Evolutionary conservation across 169 alveolate species (phyloP), one percentile per base, ranked within the genome.

Genomic region (Prorocentrum cordatum): DNA sequence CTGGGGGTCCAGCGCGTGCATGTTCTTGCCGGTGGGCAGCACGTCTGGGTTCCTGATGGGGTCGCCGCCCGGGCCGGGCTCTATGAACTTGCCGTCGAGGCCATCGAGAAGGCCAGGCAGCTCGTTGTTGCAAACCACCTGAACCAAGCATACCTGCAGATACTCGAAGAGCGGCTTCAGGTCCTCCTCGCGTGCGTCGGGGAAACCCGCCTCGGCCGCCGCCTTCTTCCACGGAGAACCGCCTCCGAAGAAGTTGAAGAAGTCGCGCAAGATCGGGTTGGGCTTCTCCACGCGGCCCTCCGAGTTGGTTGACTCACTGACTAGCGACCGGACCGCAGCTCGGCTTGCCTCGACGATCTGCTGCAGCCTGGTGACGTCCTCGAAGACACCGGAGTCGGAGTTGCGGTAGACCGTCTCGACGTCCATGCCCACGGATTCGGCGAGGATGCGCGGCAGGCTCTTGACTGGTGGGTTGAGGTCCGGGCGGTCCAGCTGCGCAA

Each of bases 41-140:
- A 38, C 92, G 24, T 68, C 92, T 16, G 92, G 92, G 62, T 84
- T 84, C 36, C 92, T 72, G 92, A 84, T 84, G 50, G 92, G 92
- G 58, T 84, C 92, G 3, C 92, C 92, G n/a, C 92, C 92, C 0
- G 92, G 92, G 31, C 92, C 92, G 35, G 92, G 92, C 54, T 54
- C 77, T 36, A 84, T 67, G 85, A 50, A 84, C 75, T 84, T 36
- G 29, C 92, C 92, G 18, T 84, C 75, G 38, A 45, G 47, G 31
- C 54, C 71, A 2, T 33, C 22, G 10, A 50, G 24, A 32, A 73
- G 38, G 71, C 71, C 47, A 36, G 77, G 84, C 66, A 72, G 64
- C 82, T 84, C 92, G 92, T 84, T 84, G 92, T 84, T 68, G 32
- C 73, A 45, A 26, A 84, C 92, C 36, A 84, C 84, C 75, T 84